Evolutionary conservation across 2,329 filamentous ascomycete species (phyloP).

Genomic region (Penicillium frequentans): DNA sequence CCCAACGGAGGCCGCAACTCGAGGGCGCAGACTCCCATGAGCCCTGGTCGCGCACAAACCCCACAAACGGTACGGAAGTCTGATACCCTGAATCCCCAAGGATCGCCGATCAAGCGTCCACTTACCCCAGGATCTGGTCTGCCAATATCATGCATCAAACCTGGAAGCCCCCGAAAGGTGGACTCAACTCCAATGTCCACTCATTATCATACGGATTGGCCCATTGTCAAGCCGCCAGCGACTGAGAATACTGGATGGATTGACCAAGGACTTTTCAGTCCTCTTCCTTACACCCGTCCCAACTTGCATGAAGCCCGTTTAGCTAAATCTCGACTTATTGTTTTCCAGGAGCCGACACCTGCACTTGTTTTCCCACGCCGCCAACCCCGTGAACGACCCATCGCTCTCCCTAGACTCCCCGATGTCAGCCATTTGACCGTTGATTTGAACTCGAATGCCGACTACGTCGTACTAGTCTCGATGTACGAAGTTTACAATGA

Average conservation of each 20-base stretch:
- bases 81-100: constrained; percentile 29
- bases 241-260: constrained; percentile 15
- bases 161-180: constrained; percentile 13
- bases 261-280: constrained; percentile 12
- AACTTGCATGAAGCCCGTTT: constrained; percentile 25
- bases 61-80: constrained; percentile 45
- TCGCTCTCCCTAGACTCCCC: constrained; percentile 70
- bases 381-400: constrained; percentile 66
- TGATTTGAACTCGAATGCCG: constrained; percentile 65
- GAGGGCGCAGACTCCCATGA: constrained; percentile 68
- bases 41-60: constrained; percentile 47
- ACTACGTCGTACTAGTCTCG: constrained; percentile 86
- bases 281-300: constrained; percentile 29
- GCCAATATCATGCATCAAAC: constrained; percentile 6
- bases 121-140: constrained; percentile 16
- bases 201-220: constrained; percentile 9
- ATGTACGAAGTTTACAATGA: constrained; percentile 99
- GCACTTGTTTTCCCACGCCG: constrained; percentile 57
- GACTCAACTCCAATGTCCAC: background rate
- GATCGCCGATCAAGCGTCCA: constrained; percentile 16
- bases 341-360: constrained; percentile 57
- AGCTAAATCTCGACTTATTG: constrained; percentile 39
- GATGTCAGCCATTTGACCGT: constrained; percentile 71
- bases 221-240: constrained; percentile 1
- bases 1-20: constrained; percentile 58